Evolutionary conservation across 2,329 filamentous ascomycete species (phyloP), one percentile per base, ranked within the genome.

Genomic region (Pestalotiopsis sp.): DNA sequence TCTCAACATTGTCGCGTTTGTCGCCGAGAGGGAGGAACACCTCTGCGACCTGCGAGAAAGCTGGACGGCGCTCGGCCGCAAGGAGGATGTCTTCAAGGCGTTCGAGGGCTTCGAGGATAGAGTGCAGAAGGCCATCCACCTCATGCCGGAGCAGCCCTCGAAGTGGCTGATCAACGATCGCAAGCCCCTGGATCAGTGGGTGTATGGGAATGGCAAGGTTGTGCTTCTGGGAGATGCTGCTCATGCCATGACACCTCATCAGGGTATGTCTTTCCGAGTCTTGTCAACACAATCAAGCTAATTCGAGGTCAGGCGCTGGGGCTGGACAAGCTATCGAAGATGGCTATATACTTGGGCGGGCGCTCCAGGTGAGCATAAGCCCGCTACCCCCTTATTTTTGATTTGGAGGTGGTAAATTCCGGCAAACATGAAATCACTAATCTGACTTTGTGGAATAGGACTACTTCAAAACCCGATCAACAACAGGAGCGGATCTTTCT

Each of bases 211-310:
- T 4, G 79, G 78, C 2, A 77, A 78, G 48, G 78, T 83, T 11
- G 76, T 80, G 0, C 73, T 84, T 3, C 68, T 84, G 6, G 84
- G 84, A 13, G 84, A 86, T 73, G 82, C 83, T 1, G 83, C 83
- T 1, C 83, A 85, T 73, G 81, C 83, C 1, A 84, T 84, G 72
- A 79, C 82, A 0, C 83, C 82, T 1, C 78, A 79, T 13, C 58
- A 61, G 35, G 58, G 58, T 61, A 17, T 14, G 58, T 17, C 26
- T 35, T 20, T 39, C n/a, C 24, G 3, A 14, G 7, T 58, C 22
- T 13, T 3, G 14, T 52, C 24, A 13, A 13, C 22, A 5, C 7
- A 14, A 61, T 13, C 38, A 38, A 10, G 30, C 58, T 61, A 11
- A 61, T 11, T 4, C 3, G 10, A 24, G 9, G n/a, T 76, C 81